Base-by-base conservation (phyloP, 2,329 filamentous ascomycete genomes). In the Ophiostoma novo-ulmi region DNA sequence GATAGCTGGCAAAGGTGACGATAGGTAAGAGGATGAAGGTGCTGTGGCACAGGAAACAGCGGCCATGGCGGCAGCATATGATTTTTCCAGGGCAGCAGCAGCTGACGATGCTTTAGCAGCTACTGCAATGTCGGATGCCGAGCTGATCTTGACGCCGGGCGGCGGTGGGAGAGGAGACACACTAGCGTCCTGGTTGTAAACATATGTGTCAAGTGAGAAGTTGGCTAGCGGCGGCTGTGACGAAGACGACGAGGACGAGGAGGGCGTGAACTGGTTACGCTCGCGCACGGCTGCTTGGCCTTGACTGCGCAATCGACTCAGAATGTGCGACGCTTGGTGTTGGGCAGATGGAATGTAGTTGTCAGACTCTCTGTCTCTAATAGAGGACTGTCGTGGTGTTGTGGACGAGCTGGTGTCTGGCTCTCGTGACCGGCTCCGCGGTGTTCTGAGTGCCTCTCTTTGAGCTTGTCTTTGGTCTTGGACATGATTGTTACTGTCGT, bases 111-210 rank as follows among this genome's bases (percentile, higher is more conserved):
- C 41, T 10, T 22, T 5, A 1, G 36, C 38, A 11, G 22, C 64
- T 2, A 67, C 41, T 14, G 26, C 58, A 1, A 73, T 66, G 26
- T 68, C 72, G n/a, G 66, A 68, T 39, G 70, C 70, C 63, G 69
- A 67, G 72, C 71, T 69, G 22, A 73, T 70, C 55, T 70, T 8
- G 5, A 77, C 71, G 1, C 70, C 72, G 6, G 71, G 70, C 3
- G 77, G 75, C 26, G 75, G 74, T 17, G 70, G 61, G 10, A 73
- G 67, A 5, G 73, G 73, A 7, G 75, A 73, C 38, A 69, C 71
- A 17, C 69, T 69, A 0, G 70, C 69, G 8, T 73, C 73, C 71
- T 78, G 77, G 31, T 69, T 69, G 71, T 78, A 78, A 13, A 78
- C 73, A 26, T 75, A 72, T 0, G 70, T 71, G 41, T 78, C 77